These are phyloP conservation scores for Telopea speciosissima DNA, from an alignment of 177 flowering plant species.

Conservation along the genomic window DNA sequence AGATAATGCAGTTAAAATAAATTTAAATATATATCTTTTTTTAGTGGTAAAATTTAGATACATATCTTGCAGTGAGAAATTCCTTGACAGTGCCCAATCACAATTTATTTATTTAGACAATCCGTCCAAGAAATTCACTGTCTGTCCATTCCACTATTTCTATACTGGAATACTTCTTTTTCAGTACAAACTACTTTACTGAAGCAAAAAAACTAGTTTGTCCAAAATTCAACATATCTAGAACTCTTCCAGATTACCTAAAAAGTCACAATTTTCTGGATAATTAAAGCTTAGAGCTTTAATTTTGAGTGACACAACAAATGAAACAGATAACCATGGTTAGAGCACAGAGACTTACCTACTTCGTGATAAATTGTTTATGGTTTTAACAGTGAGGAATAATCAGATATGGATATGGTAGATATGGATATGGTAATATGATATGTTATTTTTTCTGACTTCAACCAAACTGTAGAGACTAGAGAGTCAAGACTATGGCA, in stretches of 20 bases:
- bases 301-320: not conserved
- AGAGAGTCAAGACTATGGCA: too few species aligned
- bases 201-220: too few species aligned
- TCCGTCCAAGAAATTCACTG: not conserved
- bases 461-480: not conserved
- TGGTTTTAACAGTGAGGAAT: not conserved
- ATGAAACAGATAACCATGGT: slow-evolving; percentile 1
- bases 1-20: not conserved
- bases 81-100: not conserved
- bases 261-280: not conserved
- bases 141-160: not conserved
- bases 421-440: not conserved
- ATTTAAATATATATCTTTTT: too few species aligned
- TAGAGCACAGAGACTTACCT: not conserved
- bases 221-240: too few species aligned
- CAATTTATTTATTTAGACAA: not conserved
- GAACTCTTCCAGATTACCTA: not conserved
- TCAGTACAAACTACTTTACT: too few species aligned
- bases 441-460: not conserved
- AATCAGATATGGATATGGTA: too few species aligned
- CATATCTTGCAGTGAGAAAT: not conserved
- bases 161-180: not conserved
- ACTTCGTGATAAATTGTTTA: not conserved
- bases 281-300: not conserved
- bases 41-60: not conserved